Evolutionary conservation across 331 rosid species (phyloP).

Genomic region (Pyracantha coccinea): DNA sequence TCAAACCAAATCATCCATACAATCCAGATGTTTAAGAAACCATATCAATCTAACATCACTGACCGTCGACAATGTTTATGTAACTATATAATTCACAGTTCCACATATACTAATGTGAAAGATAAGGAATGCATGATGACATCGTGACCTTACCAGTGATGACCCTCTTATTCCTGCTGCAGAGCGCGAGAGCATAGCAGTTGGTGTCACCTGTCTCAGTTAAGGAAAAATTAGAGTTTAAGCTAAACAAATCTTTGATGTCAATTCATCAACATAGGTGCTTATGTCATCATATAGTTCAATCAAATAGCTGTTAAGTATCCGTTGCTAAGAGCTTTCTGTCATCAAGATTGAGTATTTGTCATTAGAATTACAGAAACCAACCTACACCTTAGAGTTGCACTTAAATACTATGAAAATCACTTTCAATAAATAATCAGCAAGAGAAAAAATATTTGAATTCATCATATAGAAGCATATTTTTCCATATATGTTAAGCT

Average conservation of each 20-base stretch:
- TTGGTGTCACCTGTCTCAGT: slow-evolving; percentile 71
- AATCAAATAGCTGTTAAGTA: background rate
- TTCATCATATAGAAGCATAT: background rate
- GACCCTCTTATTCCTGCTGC: slow-evolving; percentile 97
- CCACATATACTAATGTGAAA: background rate
- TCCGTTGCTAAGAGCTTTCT: background rate
- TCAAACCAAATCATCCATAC: background rate
- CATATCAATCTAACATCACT: background rate
- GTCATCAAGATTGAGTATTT: too few species aligned
- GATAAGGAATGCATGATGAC: background rate
- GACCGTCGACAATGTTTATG: background rate
- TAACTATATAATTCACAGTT: background rate
- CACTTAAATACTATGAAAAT: background rate
- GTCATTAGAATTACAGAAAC: background rate
- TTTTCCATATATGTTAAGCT: background rate
- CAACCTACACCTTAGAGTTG: background rate
- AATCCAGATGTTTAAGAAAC: too few species aligned
- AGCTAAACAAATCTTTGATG: background rate
- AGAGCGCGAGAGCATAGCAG: slow-evolving; percentile 84
- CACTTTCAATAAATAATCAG: too few species aligned
- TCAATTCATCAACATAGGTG: background rate
- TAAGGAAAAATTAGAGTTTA: slow-evolving; percentile 9
- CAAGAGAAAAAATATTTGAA: background rate
- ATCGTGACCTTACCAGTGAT: slow-evolving; percentile 49
- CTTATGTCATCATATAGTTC: background rate